phyloP scores from a whole-genome alignment of 208 protist genomes.

The Trypanosoma caninum region DNA sequence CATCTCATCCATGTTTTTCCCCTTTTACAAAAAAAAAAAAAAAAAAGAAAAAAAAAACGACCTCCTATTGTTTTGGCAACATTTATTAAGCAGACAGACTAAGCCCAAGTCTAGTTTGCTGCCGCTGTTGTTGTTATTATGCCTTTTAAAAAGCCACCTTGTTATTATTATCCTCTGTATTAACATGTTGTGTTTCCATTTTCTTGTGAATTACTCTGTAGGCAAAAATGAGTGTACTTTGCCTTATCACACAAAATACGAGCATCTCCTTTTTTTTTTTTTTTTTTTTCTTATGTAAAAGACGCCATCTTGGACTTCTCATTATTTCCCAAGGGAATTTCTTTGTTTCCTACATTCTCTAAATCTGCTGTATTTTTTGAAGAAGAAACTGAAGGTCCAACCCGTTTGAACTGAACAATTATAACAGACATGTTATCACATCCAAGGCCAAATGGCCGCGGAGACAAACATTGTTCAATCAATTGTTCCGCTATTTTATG shows the following conservation, averaged over 20 bases:
- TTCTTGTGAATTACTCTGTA: too few relatives aligned
- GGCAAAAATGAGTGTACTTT: too few relatives aligned
- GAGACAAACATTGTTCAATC: constrained; percentile 78
- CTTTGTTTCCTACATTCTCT: neutral
- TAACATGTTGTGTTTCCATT: too few relatives aligned
- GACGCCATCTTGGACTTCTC: too few relatives aligned
- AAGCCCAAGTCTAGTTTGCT: too few relatives aligned
- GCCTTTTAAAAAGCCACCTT: too few relatives aligned
- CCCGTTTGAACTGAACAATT: constrained; percentile 81
- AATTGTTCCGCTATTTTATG: constrained; percentile 64
- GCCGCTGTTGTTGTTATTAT: too few relatives aligned
- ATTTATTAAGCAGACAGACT: too few relatives aligned
- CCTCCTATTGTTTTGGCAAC: too few relatives aligned
- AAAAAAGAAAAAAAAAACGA: constrained; percentile 23
- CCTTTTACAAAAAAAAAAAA: neutral
- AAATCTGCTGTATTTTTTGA: neutral
- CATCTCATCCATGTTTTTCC: neutral
- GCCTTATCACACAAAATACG: constrained; percentile 26
- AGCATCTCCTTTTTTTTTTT: too few relatives aligned
- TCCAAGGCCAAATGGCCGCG: constrained; percentile 76
- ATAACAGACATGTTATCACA: constrained; percentile 93
- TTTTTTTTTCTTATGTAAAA: too few relatives aligned
- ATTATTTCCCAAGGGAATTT: neutral
- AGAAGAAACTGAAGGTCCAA: neutral
- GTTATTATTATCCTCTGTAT: too few relatives aligned